These are phyloP conservation scores for Calonectria pseudoreteaudii DNA, from an alignment of 2,329 filamentous ascomycete genomes.

Conservation along the genomic window DNA sequence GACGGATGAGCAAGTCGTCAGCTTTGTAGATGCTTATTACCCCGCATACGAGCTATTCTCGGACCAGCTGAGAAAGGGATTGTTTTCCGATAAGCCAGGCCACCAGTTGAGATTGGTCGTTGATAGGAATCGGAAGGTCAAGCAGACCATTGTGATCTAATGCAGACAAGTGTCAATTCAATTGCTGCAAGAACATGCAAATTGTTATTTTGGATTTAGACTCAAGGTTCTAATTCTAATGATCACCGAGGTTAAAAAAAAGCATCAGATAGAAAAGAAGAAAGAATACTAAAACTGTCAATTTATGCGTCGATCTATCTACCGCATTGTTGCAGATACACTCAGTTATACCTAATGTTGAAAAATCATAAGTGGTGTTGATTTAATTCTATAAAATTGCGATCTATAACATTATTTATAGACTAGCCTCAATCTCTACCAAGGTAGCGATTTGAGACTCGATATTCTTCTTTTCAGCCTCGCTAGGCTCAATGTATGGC, in stretches of 20 bases:
- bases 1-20: constrained; percentile 4
- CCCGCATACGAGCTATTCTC: background rate
- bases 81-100: background rate
- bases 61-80: background rate
- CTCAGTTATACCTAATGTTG: background rate
- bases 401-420: constrained; percentile 16
- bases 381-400: background rate
- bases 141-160: background rate
- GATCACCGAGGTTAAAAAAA: background rate
- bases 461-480: constrained; percentile 57
- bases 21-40: background rate
- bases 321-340: background rate
- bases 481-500: constrained; percentile 66
- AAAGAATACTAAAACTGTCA: background rate
- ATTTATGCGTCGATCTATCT: background rate
- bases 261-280: background rate
- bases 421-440: constrained; percentile 54
- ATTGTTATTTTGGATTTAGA: background rate
- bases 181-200: background rate
- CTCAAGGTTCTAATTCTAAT: background rate
- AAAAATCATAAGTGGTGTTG: background rate
- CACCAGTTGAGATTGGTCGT: background rate
- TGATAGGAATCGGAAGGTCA: background rate
- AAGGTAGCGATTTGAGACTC: constrained; percentile 52
- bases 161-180: background rate